Conservation (phyloP, 495 filamentous ascomycete genomes). For the Trichoderma asperelloides region DNA sequence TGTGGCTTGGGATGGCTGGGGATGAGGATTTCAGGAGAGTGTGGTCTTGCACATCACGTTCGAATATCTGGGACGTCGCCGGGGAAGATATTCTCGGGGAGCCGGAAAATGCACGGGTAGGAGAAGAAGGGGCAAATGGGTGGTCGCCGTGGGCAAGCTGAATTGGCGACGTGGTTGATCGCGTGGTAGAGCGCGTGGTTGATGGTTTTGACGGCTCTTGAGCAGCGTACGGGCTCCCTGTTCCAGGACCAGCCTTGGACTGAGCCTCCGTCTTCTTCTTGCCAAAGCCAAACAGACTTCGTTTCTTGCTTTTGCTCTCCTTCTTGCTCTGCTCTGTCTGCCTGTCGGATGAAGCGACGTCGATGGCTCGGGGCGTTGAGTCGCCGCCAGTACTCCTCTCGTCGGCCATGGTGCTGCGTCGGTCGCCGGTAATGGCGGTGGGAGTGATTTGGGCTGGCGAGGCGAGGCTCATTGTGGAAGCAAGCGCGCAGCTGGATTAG, state of each 20-base stretch:
- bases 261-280: constrained; percentile 53
- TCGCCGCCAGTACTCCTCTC: constrained; percentile 23
- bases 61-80: constrained; percentile 79
- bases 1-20: constrained; percentile 75
- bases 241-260: constrained; percentile 24
- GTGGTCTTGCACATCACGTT: constrained; percentile 82
- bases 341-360: constrained; percentile 22
- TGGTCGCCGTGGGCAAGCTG: constrained; percentile 18
- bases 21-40: constrained; percentile 50
- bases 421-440: constrained; percentile 11
- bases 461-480: constrained; percentile 19
- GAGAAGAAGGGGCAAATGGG: constrained; percentile 35
- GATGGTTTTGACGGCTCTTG: constrained; percentile 17
- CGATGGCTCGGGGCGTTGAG: constrained; percentile 26
- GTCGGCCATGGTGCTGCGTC: constrained; percentile 18
- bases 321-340: constrained; percentile 20
- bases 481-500: background rate
- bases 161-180: constrained; percentile 35
- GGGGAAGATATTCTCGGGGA: constrained; percentile 57
- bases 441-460: background rate
- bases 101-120: constrained; percentile 43
- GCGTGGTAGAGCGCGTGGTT: constrained; percentile 11
- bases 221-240: constrained; percentile 20
- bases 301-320: constrained; percentile 38
- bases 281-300: constrained; percentile 52